A percentile compares a stretch with the other conserved stretches of the same genome.
Evolutionary conservation across 208 protist species (phyloP).

Genomic region (Crithidia brevicula): DNA sequence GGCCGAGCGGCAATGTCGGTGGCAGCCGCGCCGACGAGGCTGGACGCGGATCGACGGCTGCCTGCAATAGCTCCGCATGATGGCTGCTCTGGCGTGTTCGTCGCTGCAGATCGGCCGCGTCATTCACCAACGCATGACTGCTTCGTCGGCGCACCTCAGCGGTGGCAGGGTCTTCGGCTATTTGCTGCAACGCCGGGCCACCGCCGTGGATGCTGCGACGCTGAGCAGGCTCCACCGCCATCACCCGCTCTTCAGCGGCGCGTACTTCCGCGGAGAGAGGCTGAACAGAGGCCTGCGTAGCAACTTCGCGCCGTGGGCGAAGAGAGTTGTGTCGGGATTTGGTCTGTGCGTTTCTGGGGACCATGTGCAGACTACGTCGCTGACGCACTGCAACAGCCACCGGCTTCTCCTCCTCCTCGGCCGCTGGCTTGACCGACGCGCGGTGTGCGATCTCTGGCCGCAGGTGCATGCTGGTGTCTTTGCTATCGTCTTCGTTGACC

Average conservation of each 20-base stretch:
- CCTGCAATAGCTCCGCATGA: slow-evolving; percentile 5
- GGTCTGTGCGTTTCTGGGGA: background rate
- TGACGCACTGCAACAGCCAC: background rate
- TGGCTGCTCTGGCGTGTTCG: background rate
- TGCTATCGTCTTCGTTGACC: slow-evolving; percentile 3
- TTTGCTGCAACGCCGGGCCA: background rate
- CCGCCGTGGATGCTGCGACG: slow-evolving; percentile 3
- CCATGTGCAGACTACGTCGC: slow-evolving; percentile 1
- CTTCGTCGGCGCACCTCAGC: slow-evolving; percentile 6
- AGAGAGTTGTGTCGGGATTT: background rate
- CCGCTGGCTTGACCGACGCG: background rate
- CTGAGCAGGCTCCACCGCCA: background rate
- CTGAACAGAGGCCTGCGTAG: background rate
- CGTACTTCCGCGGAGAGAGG: background rate
- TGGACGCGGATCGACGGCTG: background rate
- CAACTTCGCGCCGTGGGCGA: background rate
- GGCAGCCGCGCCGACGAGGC: background rate
- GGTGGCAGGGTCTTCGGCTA: background rate
- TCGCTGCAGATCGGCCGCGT: background rate
- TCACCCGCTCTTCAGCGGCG: background rate
- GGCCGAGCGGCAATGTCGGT: background rate
- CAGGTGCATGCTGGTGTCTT: background rate
- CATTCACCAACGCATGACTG: background rate
- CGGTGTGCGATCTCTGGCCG: slow-evolving; percentile 7
- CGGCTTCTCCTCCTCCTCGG: background rate